Evolutionary conservation across 2,329 filamentous ascomycete genomes (phyloP).

Genomic region (Beauveria australis): DNA sequence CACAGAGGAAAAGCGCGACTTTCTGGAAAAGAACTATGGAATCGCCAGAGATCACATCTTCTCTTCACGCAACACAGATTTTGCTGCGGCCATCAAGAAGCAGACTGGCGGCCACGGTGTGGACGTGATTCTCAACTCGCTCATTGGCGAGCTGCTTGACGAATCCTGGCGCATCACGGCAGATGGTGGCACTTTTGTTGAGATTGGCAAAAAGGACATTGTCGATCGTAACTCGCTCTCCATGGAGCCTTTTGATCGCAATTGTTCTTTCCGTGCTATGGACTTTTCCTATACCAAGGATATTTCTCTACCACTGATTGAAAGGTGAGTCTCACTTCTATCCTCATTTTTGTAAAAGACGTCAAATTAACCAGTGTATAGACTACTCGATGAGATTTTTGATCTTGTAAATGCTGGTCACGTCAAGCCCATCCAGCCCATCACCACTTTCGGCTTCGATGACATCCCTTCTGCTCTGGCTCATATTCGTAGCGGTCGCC

Average conservation of each 20-base stretch:
- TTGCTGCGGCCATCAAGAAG: slow-evolving; percentile 20
- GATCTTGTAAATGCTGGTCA: slow-evolving; percentile 14
- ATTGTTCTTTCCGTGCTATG: slow-evolving; percentile 24
- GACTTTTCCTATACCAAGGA: slow-evolving; percentile 14
- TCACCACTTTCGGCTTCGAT: slow-evolving; percentile 18
- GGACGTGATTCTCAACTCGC: slow-evolving; percentile 27
- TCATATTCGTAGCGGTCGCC: slow-evolving; percentile 29
- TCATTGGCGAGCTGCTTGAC: slow-evolving; percentile 24
- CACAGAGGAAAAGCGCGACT: slow-evolving; percentile 21
- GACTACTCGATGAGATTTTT: slow-evolving; percentile 13
- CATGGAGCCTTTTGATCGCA: slow-evolving; percentile 28
- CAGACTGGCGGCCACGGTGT: slow-evolving; percentile 23
- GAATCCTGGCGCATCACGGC: slow-evolving; percentile 28
- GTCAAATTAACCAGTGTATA: neutral
- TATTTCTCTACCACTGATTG: slow-evolving; percentile 7
- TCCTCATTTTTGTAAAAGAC: neutral
- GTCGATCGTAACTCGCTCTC: slow-evolving; percentile 15
- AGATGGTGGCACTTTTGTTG: slow-evolving; percentile 23
- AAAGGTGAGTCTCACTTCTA: neutral
- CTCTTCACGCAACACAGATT: slow-evolving; percentile 19
- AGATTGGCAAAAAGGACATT: slow-evolving; percentile 27
- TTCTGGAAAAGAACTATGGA: slow-evolving; percentile 19
- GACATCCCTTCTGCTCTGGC: slow-evolving; percentile 29
- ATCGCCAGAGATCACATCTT: slow-evolving; percentile 26
- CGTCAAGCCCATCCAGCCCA: slow-evolving; percentile 16